These are phyloP conservation scores for Porphyrellus cyaneotinctus DNA, from an alignment of 768 basidiomycete genomes.

Conservation along the genomic window DNA sequence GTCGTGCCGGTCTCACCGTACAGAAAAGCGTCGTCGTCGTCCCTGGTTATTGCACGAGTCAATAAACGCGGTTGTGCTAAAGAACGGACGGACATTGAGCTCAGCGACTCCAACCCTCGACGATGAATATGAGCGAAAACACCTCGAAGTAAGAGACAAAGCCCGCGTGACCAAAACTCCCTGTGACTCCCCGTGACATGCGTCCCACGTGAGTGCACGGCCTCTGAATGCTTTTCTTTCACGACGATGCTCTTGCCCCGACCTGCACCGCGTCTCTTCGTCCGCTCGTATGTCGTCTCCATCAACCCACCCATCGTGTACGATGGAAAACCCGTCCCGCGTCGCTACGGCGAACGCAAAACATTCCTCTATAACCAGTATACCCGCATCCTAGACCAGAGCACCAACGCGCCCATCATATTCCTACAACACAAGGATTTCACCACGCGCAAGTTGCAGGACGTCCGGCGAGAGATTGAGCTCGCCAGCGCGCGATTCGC, in stretches of 20 bases:
- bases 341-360: constrained; percentile 77
- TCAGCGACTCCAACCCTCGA: constrained; percentile 16
- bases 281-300: constrained; percentile 55
- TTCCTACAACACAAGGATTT: constrained; percentile 80
- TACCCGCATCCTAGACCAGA: constrained; percentile 60
- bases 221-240: background rate
- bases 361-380: constrained; percentile 79
- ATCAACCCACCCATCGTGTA: constrained; percentile 48
- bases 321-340: constrained; percentile 52
- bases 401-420: constrained; percentile 58
- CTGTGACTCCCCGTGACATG: constrained; percentile 25
- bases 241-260: constrained; percentile 10
- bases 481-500: constrained; percentile 46
- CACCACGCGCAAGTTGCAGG: constrained; percentile 58
- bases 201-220: constrained; percentile 1
- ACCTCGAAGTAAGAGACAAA: constrained; percentile 20
- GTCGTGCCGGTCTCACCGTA: constrained; percentile 54
- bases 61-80: constrained; percentile 21
- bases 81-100: constrained; percentile 29
- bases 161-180: constrained; percentile 21
- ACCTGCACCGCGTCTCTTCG: constrained; percentile 12
- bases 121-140: constrained; percentile 18
- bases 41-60: constrained; percentile 39
- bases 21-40: constrained; percentile 79
- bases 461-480: constrained; percentile 65